phyloP scores from a whole-genome alignment of 2,329 filamentous ascomycete species.

The Taxawa tesnikishii region DNA sequence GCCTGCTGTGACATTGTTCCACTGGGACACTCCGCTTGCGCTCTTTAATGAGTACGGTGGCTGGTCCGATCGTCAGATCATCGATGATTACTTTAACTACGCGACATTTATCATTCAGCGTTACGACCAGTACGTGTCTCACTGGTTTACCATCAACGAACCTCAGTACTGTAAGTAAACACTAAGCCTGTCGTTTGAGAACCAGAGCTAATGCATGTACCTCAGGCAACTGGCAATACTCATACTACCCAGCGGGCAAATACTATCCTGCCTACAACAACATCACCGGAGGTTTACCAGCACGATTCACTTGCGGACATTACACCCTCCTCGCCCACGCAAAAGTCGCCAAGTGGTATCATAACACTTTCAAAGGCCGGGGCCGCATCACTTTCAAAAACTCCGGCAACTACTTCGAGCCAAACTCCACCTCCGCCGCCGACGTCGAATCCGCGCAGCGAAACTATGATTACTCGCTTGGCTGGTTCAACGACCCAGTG shows the following conservation, averaged over 20 bases:
- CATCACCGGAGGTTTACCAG: slow-evolving; percentile 15
- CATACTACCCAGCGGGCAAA: slow-evolving; percentile 14
- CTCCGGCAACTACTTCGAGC: slow-evolving; percentile 24
- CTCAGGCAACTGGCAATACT: slow-evolving; percentile 6
- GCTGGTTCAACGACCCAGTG: slow-evolving; percentile 30
- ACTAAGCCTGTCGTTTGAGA: too few species aligned
- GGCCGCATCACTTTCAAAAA: slow-evolving; percentile 29
- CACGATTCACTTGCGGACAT: slow-evolving; percentile 24
- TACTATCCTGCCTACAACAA: slow-evolving; percentile 32
- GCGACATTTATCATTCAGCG: slow-evolving; percentile 25
- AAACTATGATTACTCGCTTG: slow-evolving; percentile 23
- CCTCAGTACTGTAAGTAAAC: slow-evolving; percentile 13
- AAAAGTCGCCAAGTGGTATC: slow-evolving; percentile 29
- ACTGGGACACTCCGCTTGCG: slow-evolving; percentile 28
- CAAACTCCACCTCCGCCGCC: slow-evolving; percentile 18
- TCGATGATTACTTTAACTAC: slow-evolving; percentile 27
- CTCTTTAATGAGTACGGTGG: slow-evolving; percentile 24
- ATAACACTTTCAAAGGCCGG: slow-evolving; percentile 22
- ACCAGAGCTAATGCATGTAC: too few species aligned
- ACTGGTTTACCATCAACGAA: slow-evolving; percentile 32
- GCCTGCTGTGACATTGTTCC: slow-evolving; percentile 32
- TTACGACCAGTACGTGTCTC: slow-evolving; percentile 26
- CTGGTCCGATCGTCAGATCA: slow-evolving; percentile 23
- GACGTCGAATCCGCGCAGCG: slow-evolving; percentile 19
- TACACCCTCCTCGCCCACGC: slow-evolving; percentile 12